A percentile compares a stretch with the other conserved stretches of the same genome.
phyloP scores from a whole-genome alignment of 345 rosid genomes.

The Triadica sebifera region DNA sequence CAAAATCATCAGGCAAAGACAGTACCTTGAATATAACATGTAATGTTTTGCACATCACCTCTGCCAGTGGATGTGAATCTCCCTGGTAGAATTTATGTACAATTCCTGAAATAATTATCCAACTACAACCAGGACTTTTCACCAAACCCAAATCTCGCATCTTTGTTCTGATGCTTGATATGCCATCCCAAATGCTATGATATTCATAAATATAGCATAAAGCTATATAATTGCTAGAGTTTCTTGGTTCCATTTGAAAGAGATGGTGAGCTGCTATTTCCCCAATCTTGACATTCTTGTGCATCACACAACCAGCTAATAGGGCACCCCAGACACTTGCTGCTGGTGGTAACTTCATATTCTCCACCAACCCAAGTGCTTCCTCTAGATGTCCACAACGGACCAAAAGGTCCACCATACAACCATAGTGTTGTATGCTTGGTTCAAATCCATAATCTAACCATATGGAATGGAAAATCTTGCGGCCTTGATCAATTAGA shows the following conservation, averaged over 20 bases:
- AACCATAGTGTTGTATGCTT: conserved; percentile 14
- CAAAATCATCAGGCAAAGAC: conserved; percentile 4
- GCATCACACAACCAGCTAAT: conserved; percentile 27
- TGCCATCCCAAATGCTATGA: conserved; percentile 9
- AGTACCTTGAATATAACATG: conserved; percentile 10
- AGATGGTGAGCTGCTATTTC: conserved; percentile 29
- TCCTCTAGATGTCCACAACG: conserved; percentile 24
- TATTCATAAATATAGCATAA: conserved; percentile 26
- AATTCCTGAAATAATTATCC: conserved; percentile 23
- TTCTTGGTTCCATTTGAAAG: conserved; percentile 29
- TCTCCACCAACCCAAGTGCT: conserved; percentile 17
- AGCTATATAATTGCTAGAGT: conserved; percentile 25
- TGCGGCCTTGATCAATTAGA: conserved; percentile 22
- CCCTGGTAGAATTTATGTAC: conserved; percentile 25
- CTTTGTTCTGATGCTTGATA: conserved; percentile 15
- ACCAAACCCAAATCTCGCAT: conserved; percentile 25
- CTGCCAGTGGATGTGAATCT: conserved; percentile 15
- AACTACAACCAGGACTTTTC: conserved; percentile 27
- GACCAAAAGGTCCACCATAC: conserved; percentile 22
- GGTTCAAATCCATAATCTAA: conserved; percentile 18
- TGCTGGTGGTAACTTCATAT: conserved; percentile 9
- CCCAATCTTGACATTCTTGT: conserved; percentile 22
- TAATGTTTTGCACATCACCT: conserved; percentile 10
- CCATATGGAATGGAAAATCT: conserved; percentile 19
- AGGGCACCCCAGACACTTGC: conserved; percentile 31